phyloP scores from a whole-genome alignment of 169 alveolate genomes.

The Plasmodium coatneyi region DNA sequence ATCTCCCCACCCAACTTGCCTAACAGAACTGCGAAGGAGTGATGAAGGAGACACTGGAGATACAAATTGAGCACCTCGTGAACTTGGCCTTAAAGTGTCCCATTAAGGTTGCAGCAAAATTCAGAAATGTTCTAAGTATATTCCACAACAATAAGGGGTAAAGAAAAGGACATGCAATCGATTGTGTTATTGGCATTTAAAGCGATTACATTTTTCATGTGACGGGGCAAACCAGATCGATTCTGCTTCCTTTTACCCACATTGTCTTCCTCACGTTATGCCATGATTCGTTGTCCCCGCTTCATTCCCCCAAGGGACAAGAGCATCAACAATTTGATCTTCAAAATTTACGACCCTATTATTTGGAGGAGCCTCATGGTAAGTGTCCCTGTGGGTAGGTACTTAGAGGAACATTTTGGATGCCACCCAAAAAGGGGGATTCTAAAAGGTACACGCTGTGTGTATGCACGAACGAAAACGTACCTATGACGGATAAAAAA shows the following conservation, averaged over 20 bases:
- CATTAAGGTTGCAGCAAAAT: conserved; percentile 61
- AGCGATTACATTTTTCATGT: neutral
- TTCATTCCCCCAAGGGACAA: conserved; percentile 25
- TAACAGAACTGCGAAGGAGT: conserved; percentile 45
- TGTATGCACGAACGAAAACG: neutral
- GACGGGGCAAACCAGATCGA: neutral
- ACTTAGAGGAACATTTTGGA: neutral
- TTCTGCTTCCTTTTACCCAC: neutral
- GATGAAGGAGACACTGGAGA: conserved; percentile 16
- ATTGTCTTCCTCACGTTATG: neutral
- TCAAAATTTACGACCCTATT: conserved; percentile 64
- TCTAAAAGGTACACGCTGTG: neutral
- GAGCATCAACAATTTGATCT: conserved; percentile 34
- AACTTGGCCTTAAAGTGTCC: conserved; percentile 60
- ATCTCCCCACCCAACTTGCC: neutral
- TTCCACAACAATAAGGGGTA: conserved; percentile 75
- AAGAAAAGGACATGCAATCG: neutral
- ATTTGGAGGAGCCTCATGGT: conserved; percentile 74
- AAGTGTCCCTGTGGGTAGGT: neutral
- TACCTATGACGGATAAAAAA: neutral
- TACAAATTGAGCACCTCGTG: conserved; percentile 56
- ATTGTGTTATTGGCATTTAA: neutral
- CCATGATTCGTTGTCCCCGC: neutral
- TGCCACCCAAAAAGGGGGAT: neutral
- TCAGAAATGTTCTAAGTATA: conserved; percentile 25